Evolutionary conservation across 345 rosid genomes (phyloP).

Genomic region (rapeseed (Brassica napus)): DNA sequence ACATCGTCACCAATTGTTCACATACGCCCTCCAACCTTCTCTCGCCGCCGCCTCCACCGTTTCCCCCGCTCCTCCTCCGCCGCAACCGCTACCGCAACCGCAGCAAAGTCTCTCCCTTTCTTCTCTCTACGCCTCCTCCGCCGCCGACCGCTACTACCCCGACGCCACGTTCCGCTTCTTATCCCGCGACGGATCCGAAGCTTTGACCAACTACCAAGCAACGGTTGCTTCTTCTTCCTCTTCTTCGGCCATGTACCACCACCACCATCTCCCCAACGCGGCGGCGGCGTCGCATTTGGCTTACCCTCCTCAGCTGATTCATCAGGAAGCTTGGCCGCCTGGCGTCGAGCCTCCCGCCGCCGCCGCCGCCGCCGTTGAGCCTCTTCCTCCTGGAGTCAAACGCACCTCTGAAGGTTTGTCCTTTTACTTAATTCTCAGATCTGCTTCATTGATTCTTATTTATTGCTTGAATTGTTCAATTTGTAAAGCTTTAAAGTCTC

Average conservation of each 20-base stretch:
- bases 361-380: constrained; percentile 46
- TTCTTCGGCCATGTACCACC: constrained; percentile 42
- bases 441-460: constrained; percentile 16
- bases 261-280: constrained; percentile 34
- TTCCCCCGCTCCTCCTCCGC: constrained; percentile 34
- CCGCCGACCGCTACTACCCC: constrained; percentile 35
- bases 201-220: constrained; percentile 36
- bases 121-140: constrained; percentile 34
- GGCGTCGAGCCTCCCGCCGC: constrained; percentile 43
- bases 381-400: constrained; percentile 51
- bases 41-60: constrained; percentile 37
- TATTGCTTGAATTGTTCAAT: constrained; percentile 5
- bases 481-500: constrained; percentile 10
- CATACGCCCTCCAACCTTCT: constrained; percentile 39
- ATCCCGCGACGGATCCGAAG: constrained; percentile 37
- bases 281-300: constrained; percentile 40
- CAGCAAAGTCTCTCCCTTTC: constrained; percentile 17
- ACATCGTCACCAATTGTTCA: constrained; percentile 46
- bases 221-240: constrained; percentile 32
- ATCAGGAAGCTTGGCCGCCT: constrained; percentile 44
- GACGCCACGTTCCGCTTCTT: constrained; percentile 30
- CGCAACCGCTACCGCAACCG: neutral
- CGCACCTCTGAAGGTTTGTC: constrained; percentile 62
- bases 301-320: constrained; percentile 42
- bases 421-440: constrained; percentile 15